Conservation (phyloP, 768 basidiomycete genomes). For the Xanthoconium purpureum region DNA sequence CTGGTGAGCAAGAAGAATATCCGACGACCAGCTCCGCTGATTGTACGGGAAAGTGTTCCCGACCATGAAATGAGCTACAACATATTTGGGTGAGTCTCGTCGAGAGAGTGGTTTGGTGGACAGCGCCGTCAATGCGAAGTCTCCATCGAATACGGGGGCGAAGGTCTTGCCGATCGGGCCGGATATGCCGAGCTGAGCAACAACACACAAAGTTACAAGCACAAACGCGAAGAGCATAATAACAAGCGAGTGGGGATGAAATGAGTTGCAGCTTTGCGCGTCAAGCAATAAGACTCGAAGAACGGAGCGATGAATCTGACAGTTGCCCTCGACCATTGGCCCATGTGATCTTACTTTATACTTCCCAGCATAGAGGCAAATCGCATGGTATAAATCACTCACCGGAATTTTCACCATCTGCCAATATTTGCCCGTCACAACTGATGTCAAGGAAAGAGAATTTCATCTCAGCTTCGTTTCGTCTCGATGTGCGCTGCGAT, state of each 20-base stretch:
- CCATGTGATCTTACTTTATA: conserved; percentile 7
- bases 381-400: not conserved
- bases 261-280: conserved; percentile 16
- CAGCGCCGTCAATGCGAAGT: not conserved
- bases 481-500: not conserved
- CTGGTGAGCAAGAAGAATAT: conserved; percentile 53
- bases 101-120: not conserved
- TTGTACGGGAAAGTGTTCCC: conserved; percentile 69
- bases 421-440: too few species aligned
- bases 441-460: not conserved
- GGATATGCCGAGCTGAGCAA: conserved; percentile 5
- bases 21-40: conserved; percentile 39
- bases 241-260: conserved; percentile 14
- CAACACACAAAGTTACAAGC: conserved; percentile 10
- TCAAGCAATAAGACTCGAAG: conserved; percentile 12
- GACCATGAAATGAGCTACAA: conserved; percentile 57
- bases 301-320: not conserved
- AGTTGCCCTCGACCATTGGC: not conserved
- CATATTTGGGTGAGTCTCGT: conserved; percentile 38
- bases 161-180: conserved; percentile 11
- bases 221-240: conserved; percentile 15
- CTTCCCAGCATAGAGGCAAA: conserved; percentile 5
- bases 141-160: not conserved
- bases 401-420: too few species aligned
- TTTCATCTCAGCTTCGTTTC: not conserved